Conservation (phyloP, 306 rosid genomes). For the Fagus crenata region DNA sequence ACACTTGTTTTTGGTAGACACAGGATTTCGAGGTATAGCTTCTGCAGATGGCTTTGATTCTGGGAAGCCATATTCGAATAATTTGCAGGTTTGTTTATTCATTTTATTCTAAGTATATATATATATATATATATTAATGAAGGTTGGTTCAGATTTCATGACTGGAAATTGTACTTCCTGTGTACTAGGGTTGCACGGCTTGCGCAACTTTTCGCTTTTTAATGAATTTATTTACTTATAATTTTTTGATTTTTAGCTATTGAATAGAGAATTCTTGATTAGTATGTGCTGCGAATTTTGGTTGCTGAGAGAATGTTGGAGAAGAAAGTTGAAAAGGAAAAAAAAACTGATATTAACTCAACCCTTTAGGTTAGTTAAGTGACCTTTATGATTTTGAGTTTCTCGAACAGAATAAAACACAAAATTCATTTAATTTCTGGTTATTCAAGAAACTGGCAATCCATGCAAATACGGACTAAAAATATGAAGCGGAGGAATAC, state of each 20-base stretch:
- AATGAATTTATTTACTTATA: no score
- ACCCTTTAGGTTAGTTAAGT: neutral
- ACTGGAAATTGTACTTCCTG: neutral
- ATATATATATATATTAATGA: no score
- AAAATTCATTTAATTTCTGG: neutral
- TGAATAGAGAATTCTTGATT: neutral
- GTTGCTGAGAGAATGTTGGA: neutral
- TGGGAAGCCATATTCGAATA: slow-evolving; percentile 52
- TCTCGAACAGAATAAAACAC: neutral
- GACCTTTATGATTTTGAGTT: neutral
- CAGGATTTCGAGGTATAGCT: slow-evolving; percentile 40
- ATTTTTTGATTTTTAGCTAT: no score
- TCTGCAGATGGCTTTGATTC: slow-evolving; percentile 41
- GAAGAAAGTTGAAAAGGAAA: neutral
- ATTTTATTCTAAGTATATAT: no score
- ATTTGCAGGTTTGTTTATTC: slow-evolving; percentile 48
- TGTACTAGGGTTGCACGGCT: no score
- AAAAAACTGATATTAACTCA: neutral
- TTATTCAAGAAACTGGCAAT: no score
- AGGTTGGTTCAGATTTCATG: neutral
- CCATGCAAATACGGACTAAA: no score
- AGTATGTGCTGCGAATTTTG: neutral
- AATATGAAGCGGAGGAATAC: no score
- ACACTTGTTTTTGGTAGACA: slow-evolving; percentile 32
- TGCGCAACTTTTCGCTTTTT: no score